These are phyloP conservation scores for Podaxis rugospora DNA, from an alignment of 768 basidiomycete species.

Conservation along the genomic window DNA sequence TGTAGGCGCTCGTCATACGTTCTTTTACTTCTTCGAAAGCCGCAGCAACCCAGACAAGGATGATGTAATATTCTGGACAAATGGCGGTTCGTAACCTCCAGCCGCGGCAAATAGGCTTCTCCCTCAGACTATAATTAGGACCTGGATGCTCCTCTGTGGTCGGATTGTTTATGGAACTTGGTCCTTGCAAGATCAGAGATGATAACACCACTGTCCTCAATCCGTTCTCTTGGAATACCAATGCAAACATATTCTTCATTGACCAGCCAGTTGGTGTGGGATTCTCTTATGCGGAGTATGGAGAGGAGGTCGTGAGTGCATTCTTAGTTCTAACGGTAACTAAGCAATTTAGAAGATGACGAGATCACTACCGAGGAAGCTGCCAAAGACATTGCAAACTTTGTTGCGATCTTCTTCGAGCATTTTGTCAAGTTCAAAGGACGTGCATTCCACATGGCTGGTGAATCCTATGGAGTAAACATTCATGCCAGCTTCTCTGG, in stretches of 20 bases:
- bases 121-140: neutral
- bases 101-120: neutral
- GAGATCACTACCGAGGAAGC: slow-evolving; percentile 41
- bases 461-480: slow-evolving; percentile 78
- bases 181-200: slow-evolving; percentile 63
- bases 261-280: slow-evolving; percentile 62
- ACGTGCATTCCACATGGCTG: slow-evolving; percentile 57
- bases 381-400: slow-evolving; percentile 66
- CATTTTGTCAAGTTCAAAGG: slow-evolving; percentile 70
- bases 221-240: slow-evolving; percentile 62
- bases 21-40: slow-evolving; percentile 81
- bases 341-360: slow-evolving; percentile 43
- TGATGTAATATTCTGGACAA: slow-evolving; percentile 58
- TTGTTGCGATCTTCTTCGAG: slow-evolving; percentile 71
- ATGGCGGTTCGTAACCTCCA: slow-evolving; percentile 31
- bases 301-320: slow-evolving; percentile 48
- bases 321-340: neutral
- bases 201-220: slow-evolving; percentile 48
- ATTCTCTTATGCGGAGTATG: slow-evolving; percentile 62
- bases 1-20: slow-evolving; percentile 56
- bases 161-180: slow-evolving; percentile 19
- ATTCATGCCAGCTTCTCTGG: neutral
- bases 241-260: slow-evolving; percentile 60
- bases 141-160: slow-evolving; percentile 10
- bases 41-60: slow-evolving; percentile 56